Evolutionary conservation across 768 basidiomycete genomes (phyloP), one percentile per base, ranked within the genome.

Genomic region (Amyloporia xantha): DNA sequence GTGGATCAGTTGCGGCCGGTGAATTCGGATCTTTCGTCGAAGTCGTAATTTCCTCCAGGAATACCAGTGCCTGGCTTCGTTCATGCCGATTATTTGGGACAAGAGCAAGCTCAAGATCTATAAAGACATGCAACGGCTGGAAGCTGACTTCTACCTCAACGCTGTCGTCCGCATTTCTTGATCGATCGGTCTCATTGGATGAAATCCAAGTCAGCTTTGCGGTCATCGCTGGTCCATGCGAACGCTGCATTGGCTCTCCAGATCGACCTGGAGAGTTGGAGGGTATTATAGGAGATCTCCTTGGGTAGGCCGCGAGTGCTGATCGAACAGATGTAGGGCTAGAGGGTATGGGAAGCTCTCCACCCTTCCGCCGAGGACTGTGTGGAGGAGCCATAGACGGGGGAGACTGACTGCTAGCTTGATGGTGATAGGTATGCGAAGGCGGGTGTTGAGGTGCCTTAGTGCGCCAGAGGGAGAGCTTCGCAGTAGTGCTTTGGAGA

Each of bases 91-190:
- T 5, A 61, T 63, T 58, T 56, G 67, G 55, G 50, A 69, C 59
- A 43, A 78, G 54, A 17, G 72, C 54, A 47, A 69, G 61, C 27
- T 66, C 74, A 40, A 90, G 67, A 61, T 94, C 90, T 23, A 88
- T 44, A 59, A 91, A 89, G n/a, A 86, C 36, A 58, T 92, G 91
- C 9, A 94, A 56, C 9, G 91, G 85, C 9, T 70, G 68, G 6
- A 78, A 42, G n/a, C 74, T 68, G 26, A 80, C 43, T 4, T 68
- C 59, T 30, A 64, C 25, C 5, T 47, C 38, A 35, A 12, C 46
- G 24, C 28, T 4, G 12, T 2, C 23, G 4, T 39, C 44, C 13
- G 24, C 39, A 23, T 37, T 33, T 7, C 26, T 46, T 6, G 20
- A 11, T 10, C 39, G 36, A 10, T 33, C 30, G 30, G 41, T 39